Percentiles rank a stretch among this genome's conserved stretches.
These are phyloP conservation scores for Zasmidium angulare DNA, from an alignment of 2,329 filamentous ascomycete species.

Conservation along the genomic window DNA sequence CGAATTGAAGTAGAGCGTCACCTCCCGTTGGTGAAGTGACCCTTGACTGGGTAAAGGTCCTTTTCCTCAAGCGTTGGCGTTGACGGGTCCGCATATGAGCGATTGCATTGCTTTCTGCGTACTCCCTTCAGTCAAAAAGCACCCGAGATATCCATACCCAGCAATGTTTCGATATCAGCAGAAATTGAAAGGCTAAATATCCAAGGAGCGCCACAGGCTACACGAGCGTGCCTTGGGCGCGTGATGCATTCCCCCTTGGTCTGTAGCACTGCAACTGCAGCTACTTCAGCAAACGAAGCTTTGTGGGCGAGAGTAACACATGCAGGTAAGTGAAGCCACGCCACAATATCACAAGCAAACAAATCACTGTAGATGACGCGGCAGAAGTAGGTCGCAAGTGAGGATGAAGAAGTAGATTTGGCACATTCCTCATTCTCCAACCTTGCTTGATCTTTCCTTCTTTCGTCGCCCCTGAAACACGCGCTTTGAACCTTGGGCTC, in stretches of 20 bases:
- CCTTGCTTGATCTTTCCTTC: background rate
- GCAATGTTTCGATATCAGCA: background rate
- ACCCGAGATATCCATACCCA: background rate
- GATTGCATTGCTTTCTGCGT: background rate
- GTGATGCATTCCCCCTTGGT: background rate
- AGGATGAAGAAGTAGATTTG: background rate
- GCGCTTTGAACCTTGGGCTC: background rate
- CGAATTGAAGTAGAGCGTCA: background rate
- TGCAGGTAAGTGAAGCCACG: background rate
- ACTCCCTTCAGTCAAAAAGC: background rate
- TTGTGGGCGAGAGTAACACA: background rate
- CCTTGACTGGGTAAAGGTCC: background rate
- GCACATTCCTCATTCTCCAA: background rate
- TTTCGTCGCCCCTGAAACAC: background rate
- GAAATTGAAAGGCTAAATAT: background rate
- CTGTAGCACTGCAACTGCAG: background rate
- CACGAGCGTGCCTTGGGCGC: background rate
- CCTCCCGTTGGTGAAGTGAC: background rate
- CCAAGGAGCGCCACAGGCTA: background rate
- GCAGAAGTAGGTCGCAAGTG: background rate
- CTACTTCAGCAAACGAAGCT: background rate
- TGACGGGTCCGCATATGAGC: background rate
- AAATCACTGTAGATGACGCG: background rate
- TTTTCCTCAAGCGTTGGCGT: constrained; percentile 3
- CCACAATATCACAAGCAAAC: background rate